Conservation (phyloP, 1,284 basidiomycete genomes). For the Ceratobasidium sp. region DNA sequence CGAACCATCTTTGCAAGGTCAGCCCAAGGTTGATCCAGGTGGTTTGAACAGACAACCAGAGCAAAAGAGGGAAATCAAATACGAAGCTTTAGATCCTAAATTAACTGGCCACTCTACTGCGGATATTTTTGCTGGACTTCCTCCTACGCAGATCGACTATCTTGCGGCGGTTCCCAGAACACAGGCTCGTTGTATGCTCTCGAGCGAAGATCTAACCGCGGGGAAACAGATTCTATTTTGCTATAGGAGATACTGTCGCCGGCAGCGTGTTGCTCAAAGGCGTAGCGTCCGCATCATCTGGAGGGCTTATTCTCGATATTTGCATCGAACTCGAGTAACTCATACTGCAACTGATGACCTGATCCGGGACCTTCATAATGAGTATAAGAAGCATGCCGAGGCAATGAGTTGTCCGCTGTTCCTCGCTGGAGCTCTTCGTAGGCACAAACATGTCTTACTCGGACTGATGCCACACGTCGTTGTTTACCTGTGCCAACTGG, state of each 20-base stretch:
- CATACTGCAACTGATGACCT: conserved; percentile 17
- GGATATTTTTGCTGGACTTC: conserved; percentile 7
- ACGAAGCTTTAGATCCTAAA: too few relatives aligned
- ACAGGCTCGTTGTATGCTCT: not conserved
- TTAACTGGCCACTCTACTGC: not conserved
- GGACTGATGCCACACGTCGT: conserved; percentile 40
- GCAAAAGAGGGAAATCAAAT: too few relatives aligned
- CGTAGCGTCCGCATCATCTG: conserved; percentile 21
- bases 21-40: not conserved
- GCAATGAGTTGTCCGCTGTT: not conserved
- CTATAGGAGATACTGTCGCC: conserved; percentile 22
- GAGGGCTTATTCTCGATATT: conserved; percentile 19
- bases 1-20: not conserved
- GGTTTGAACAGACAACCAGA: too few relatives aligned
- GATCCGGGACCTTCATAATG: conserved; percentile 19
- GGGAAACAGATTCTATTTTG: conserved; percentile 32
- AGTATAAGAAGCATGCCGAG: conserved; percentile 38
- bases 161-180: not conserved
- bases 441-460: conserved; percentile 19
- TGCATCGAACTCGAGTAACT: not conserved
- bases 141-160: conserved; percentile 17
- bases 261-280: not conserved
- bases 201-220: not conserved
- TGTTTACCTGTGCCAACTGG: conserved; percentile 20
- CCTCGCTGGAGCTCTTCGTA: not conserved